Evolutionary conservation across 139 green algal species (phyloP), one percentile per base, ranked within the genome.

Genomic region (Chloropicon primus): DNA sequence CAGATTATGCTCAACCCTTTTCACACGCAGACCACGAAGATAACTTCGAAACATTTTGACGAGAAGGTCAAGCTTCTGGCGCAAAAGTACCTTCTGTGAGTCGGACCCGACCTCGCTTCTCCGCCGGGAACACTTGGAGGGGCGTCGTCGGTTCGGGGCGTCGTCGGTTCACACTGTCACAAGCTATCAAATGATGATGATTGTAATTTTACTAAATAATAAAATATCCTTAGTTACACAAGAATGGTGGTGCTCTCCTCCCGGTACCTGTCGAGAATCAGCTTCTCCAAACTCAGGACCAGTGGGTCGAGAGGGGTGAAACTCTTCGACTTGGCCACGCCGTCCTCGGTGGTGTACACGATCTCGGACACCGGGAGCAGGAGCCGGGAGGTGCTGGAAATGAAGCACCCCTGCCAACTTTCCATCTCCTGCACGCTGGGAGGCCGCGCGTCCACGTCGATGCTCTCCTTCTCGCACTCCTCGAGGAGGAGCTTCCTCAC

Each of bases 1-100:
- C 88, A 93, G 86, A 81, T 94, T 0, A 88, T 91, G 76, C 83
- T 97, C 21, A 96, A 96, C 77, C 92, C 92, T 1, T 94, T 97
- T 74, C 91, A 95, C 78, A 86, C 82, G 0, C 75, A 86, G 22
- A 88, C 79, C 24, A 85, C 83, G 0, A 83, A 83, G 23, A 93
- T 97, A 28, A 87, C 83, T 0, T 92, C 87, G 22, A 83, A 81
- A 28, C 78, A 86, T 0, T 96, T 97, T 84, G 79, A 93, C 54
- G 83, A 89, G n/a, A 91, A 87, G 71, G 87, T 97, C 25, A 75
- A 75, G 26, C 24, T 41, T 17, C 25, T 28, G 25, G 72, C 72
- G 5, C 72, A 28, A 27, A 75, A 75, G 72, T 28, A 75, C 72
- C 72, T 75, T 62, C 41, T 62, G 41, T 62, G 41, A 62, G n/a